Evolutionary conservation across 352 stramenopile species (phyloP).

Genomic region (Phytophthora boehmeriae): DNA sequence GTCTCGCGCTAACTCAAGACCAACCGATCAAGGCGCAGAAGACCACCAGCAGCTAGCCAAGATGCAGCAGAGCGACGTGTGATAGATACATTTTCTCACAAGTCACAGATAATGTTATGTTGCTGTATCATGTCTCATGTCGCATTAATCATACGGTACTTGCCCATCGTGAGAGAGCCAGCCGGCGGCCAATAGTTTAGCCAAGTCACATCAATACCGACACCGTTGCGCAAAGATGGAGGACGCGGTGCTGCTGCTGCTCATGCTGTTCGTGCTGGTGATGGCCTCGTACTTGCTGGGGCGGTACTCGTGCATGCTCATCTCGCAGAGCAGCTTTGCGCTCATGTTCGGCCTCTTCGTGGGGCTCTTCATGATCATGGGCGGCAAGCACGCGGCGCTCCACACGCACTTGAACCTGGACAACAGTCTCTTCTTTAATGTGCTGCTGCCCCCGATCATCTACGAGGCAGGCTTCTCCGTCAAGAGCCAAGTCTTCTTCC

Average conservation of each 20-base stretch:
- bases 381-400: conserved; percentile 65
- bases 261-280: conserved; percentile 88
- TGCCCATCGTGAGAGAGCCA: neutral
- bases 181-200: neutral
- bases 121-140: neutral
- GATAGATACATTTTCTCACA: conserved; percentile 10
- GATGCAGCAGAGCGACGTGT: conserved; percentile 45
- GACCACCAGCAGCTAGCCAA: conserved; percentile 37
- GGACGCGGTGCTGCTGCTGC: conserved; percentile 80
- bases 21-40: conserved; percentile 13
- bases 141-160: too few species aligned
- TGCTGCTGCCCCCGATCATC: conserved; percentile 87
- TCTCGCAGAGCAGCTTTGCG: conserved; percentile 87
- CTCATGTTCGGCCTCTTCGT: conserved; percentile 81
- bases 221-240: conserved; percentile 54
- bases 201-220: conserved; percentile 4
- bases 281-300: conserved; percentile 90
- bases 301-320: conserved; percentile 83
- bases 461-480: conserved; percentile 89
- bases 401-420: conserved; percentile 85
- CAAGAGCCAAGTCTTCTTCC: conserved; percentile 85
- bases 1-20: conserved; percentile 9
- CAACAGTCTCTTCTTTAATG: conserved; percentile 90
- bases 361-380: conserved; percentile 72
- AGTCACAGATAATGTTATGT: conserved; percentile 7